Evolutionary conservation across 2,329 filamentous ascomycete species (phyloP).

Genomic region (Cercospora zeina): DNA sequence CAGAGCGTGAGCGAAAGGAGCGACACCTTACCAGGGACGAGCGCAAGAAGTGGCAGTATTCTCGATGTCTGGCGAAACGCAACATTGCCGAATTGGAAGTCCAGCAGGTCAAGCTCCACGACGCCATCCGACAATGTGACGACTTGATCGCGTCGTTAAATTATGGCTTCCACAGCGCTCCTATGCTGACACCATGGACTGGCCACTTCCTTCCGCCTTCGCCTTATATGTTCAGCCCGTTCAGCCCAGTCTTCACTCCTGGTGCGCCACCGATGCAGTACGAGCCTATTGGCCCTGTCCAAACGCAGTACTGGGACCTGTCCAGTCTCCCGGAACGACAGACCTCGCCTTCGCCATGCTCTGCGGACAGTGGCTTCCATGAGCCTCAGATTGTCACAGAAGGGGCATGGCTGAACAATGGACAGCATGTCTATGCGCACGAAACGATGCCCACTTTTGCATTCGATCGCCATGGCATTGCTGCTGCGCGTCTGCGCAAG

Average conservation of each 20-base stretch:
- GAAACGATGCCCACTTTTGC: conserved; percentile 27
- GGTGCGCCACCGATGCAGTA: conserved; percentile 17
- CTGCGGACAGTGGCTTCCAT: conserved; percentile 36
- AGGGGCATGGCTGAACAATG: conserved; percentile 20
- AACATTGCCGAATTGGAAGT: conserved; percentile 30
- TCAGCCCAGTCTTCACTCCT: conserved; percentile 27
- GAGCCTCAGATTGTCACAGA: conserved; percentile 26
- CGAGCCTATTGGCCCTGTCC: conserved; percentile 17
- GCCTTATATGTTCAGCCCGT: conserved; percentile 30
- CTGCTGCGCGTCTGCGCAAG: background rate
- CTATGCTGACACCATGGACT: conserved; percentile 28
- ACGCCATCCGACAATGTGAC: conserved; percentile 33
- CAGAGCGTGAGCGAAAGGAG: conserved; percentile 27
- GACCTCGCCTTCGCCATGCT: conserved; percentile 26
- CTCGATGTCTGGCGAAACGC: conserved; percentile 29
- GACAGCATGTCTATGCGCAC: conserved; percentile 32
- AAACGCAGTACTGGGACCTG: conserved; percentile 37
- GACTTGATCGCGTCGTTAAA: conserved; percentile 33
- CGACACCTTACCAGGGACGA: conserved; percentile 31
- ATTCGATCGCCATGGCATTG: conserved; percentile 8
- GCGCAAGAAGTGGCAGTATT: conserved; percentile 38
- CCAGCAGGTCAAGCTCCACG: conserved; percentile 32
- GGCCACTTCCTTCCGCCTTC: conserved; percentile 27
- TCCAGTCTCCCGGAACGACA: conserved; percentile 35
- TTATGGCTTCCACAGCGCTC: conserved; percentile 22